Base-by-base conservation (phyloP, 441 rosid species). In the Daphne laureola region DNA sequence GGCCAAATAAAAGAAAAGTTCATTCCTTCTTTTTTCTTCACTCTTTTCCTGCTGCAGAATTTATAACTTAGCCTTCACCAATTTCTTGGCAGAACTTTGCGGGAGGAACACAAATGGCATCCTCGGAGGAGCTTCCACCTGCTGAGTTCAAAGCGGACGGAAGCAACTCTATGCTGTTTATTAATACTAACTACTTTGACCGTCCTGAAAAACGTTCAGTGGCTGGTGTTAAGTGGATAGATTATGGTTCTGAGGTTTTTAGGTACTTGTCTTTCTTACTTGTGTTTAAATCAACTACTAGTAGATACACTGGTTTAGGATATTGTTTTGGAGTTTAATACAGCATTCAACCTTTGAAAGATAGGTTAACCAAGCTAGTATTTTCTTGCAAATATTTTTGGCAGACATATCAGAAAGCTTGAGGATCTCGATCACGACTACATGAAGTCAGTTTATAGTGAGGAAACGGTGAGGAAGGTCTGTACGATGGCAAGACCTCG, bases 221-320 rank as follows among this genome's bases (percentile, higher is more conserved):
- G 17, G 71, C 72, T 17, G 75, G 77, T 23, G 74, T 79, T 64
- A 77, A 70, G 64, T 68, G 79, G 73, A 82, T 76, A 16, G 78
- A 79, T 70, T 79, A 81, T 47, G 79, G 70, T 51, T 77, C 93
- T 5, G 67, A 65, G 52, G 76, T 75, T 67, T 85, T 76, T 75
- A 73, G 86, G 84, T 76, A 35, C 48, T 42, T 12, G 26, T 38
- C 14, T 15, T 53, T 45, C 14, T 45, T 14, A 26, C 6, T 54
- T 46, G 5, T 31, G 14, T 46, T 51, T 49, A 46, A 48, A 14
- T 59, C n/a, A 18, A 5, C n/a, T 14, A 31, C 9, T 31, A 5
- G 36, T 31, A 31, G 36, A 31, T 31, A 31, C 9, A 2, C 38
- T 31, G 11, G 6, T 7, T 31, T 9, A 4, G 38, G 7, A 6